Percentiles rank a stretch among this genome's conserved stretches.
Conservation (phyloP, 2,329 filamentous ascomycete genomes). For the Harringtonia aguacate region DNA sequence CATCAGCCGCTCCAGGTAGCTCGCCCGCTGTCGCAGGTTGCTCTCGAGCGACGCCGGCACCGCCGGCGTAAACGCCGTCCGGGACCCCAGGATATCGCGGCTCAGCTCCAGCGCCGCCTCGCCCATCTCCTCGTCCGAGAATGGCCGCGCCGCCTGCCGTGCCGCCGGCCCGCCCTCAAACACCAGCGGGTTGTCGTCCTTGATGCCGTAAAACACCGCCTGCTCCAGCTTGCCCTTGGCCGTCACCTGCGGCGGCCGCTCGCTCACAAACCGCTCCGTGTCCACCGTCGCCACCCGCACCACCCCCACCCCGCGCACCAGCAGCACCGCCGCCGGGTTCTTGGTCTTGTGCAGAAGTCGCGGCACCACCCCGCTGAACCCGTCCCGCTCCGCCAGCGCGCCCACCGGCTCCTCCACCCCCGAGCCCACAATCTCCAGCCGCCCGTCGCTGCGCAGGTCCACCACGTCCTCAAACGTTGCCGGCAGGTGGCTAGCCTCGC, state of each 20-base stretch:
- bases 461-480: conserved; percentile 77
- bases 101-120: conserved; percentile 70
- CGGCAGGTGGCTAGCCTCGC: conserved; percentile 49
- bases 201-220: conserved; percentile 82
- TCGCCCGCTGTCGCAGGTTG: conserved; percentile 63
- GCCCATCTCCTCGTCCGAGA: conserved; percentile 60
- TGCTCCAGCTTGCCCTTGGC: conserved; percentile 88
- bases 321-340: conserved; percentile 49
- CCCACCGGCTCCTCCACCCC: conserved; percentile 49
- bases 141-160: conserved; percentile 53
- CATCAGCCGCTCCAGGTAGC: conserved; percentile 66
- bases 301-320: conserved; percentile 52
- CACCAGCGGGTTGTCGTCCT: conserved; percentile 76
- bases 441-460: conserved; percentile 58
- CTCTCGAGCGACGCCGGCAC: conserved; percentile 68
- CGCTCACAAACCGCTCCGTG: conserved; percentile 47
- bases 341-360: conserved; percentile 41
- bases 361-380: conserved; percentile 1
- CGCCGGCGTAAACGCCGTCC: conserved; percentile 61
- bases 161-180: conserved; percentile 67
- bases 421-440: conserved; percentile 53
- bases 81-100: conserved; percentile 68
- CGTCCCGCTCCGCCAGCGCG: conserved; percentile 19
- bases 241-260: conserved; percentile 52
- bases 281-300: conserved; percentile 49